Evolutionary conservation across 495 filamentous ascomycete species (phyloP).

Genomic region (Lophium mytilinum): DNA sequence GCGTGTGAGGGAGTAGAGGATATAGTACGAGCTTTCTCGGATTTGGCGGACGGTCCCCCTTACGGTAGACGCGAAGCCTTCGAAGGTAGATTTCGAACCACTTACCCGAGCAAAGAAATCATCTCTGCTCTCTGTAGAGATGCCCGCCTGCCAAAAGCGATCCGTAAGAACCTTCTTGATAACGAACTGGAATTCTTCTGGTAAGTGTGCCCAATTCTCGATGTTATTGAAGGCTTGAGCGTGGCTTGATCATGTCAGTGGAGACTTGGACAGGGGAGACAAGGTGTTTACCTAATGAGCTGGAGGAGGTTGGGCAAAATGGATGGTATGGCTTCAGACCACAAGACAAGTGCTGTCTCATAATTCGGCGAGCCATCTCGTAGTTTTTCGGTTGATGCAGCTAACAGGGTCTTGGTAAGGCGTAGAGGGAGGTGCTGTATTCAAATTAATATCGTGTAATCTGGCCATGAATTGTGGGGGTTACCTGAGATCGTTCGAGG

Average conservation of each 20-base stretch:
- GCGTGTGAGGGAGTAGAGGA: constrained; percentile 86
- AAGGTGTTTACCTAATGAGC: constrained; percentile 57
- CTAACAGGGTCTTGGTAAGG: constrained; percentile 80
- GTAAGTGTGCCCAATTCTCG: constrained; percentile 65
- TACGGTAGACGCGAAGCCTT: constrained; percentile 89
- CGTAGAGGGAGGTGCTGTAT: constrained; percentile 64
- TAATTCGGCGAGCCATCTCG: constrained; percentile 60
- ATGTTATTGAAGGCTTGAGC: constrained; percentile 93
- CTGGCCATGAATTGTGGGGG: too few species aligned
- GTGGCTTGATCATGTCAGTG: constrained; percentile 44
- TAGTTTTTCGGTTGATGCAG: constrained; percentile 81
- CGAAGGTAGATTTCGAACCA: constrained; percentile 77
- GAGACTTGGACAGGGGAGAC: not conserved
- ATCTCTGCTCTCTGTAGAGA: constrained; percentile 87
- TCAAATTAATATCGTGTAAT: not conserved
- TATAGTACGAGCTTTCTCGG: constrained; percentile 85
- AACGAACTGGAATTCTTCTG: constrained; percentile 66
- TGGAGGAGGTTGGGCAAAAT: constrained; percentile 83
- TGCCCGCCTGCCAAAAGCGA: constrained; percentile 97
- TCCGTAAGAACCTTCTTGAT: constrained; percentile 82
- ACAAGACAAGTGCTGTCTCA: constrained; percentile 63
- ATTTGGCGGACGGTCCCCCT: constrained; percentile 81
- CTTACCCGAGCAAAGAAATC: constrained; percentile 91
- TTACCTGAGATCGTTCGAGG: constrained; percentile 61
- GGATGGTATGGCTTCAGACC: constrained; percentile 71